phyloP scores from a whole-genome alignment of 2,329 filamentous ascomycete species.

The Talaromyces sp. region DNA sequence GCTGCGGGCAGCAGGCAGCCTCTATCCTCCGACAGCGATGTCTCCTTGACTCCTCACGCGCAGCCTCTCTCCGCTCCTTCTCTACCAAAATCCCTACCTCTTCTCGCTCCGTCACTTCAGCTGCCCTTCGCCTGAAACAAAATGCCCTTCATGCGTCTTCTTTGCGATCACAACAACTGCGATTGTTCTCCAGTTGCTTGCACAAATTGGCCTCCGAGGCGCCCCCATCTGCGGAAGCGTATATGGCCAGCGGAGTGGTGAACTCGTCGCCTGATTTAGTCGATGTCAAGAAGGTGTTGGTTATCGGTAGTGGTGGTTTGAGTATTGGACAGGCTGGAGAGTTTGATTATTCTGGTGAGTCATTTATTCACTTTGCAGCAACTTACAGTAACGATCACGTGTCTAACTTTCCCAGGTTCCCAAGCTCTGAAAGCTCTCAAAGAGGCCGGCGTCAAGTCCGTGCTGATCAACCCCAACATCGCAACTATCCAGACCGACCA shows the following conservation, averaged over 20 bases:
- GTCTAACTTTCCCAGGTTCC: conserved; percentile 59
- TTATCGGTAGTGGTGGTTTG: conserved; percentile 92
- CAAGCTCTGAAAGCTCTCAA: conserved; percentile 96
- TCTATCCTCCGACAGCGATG: conserved; percentile 43
- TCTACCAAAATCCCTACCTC: conserved; percentile 28
- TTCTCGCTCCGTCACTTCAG: background rate
- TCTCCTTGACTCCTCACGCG: conserved; percentile 35
- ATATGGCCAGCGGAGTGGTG: conserved; percentile 82
- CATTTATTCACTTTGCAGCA: background rate
- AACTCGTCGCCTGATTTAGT: conserved; percentile 72
- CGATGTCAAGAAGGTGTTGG: conserved; percentile 93
- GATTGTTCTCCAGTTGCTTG: conserved; percentile 42
- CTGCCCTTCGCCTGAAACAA: conserved; percentile 10
- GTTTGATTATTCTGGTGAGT: conserved; percentile 90
- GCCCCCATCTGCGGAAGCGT: conserved; percentile 78
- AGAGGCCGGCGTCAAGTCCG: conserved; percentile 85
- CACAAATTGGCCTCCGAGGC: conserved; percentile 45
- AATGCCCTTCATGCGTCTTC: conserved; percentile 25
- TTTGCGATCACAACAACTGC: conserved; percentile 42
- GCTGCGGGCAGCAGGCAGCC: conserved; percentile 43
- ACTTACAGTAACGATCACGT: background rate
- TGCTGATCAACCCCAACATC: conserved; percentile 97
- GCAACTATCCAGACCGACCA: conserved; percentile 98
- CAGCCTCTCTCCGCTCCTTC: conserved; percentile 38
- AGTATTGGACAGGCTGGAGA: conserved; percentile 97